Evolutionary conservation across 108 stramenopile species (phyloP).

Genomic region (Parmales sp.): DNA sequence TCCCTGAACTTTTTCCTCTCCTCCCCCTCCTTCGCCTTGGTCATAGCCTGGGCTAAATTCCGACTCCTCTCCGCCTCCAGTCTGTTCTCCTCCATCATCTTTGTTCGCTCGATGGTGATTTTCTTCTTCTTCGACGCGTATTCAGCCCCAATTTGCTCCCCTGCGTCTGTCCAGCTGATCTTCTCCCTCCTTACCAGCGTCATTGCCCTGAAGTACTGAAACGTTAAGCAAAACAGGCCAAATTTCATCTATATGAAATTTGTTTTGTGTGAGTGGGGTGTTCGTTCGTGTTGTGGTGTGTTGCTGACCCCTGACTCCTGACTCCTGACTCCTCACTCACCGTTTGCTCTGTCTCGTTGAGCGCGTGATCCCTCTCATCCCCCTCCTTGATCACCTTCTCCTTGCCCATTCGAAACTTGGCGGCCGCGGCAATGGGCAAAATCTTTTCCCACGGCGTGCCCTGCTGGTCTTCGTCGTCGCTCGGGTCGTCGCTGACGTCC

Average conservation of each 20-base stretch:
- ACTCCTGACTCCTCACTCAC: too few species aligned
- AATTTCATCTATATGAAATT: slow-evolving; percentile 29
- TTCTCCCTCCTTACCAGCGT: slow-evolving; percentile 22
- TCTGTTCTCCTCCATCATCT: slow-evolving; percentile 19
- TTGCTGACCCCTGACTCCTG: too few species aligned
- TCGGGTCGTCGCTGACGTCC: too few species aligned
- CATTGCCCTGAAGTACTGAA: slow-evolving; percentile 40
- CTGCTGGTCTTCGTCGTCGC: slow-evolving; percentile 9
- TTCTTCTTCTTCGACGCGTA: neutral
- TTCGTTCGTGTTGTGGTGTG: slow-evolving; percentile 9
- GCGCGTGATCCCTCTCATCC: slow-evolving; percentile 1
- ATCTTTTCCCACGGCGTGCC: slow-evolving; percentile 11
- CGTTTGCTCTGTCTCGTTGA: slow-evolving; percentile 16
- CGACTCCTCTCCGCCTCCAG: slow-evolving; percentile 7
- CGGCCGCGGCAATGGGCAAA: neutral
- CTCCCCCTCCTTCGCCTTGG: slow-evolving; percentile 16
- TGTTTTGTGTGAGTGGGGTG: slow-evolving; percentile 18
- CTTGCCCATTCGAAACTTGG: neutral
- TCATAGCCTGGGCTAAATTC: slow-evolving; percentile 15
- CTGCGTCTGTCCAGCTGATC: neutral
- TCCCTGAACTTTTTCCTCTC: neutral
- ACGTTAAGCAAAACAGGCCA: slow-evolving; percentile 29
- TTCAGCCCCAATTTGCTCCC: neutral
- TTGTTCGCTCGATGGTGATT: slow-evolving; percentile 22
- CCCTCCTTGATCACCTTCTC: slow-evolving; percentile 12